These are phyloP conservation scores for Trametes cubensis DNA, from an alignment of 768 basidiomycete genomes.

Conservation along the genomic window DNA sequence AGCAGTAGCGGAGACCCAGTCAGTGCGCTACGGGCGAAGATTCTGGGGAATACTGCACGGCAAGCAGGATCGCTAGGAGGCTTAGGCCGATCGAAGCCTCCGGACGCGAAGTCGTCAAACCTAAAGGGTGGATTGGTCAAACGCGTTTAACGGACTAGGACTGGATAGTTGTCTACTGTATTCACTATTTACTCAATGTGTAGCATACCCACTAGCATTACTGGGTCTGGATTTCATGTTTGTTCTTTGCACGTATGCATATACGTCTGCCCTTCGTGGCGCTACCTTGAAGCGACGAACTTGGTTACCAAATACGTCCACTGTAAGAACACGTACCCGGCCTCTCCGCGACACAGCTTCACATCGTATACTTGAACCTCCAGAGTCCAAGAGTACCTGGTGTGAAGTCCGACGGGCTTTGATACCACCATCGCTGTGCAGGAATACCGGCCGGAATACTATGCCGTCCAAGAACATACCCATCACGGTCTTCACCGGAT, in stretches of 20 bases:
- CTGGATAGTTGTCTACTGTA: not conserved
- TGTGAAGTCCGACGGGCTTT: too few species aligned
- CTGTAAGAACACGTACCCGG: too few species aligned
- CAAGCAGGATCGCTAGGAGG: slow-evolving; percentile 24
- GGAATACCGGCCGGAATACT: too few species aligned
- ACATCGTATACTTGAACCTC: too few species aligned
- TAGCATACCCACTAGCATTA: not conserved
- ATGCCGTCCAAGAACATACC: slow-evolving; percentile 51
- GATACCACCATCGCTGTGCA: too few species aligned
- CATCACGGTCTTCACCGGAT: slow-evolving; percentile 95
- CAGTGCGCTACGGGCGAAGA: slow-evolving; percentile 51
- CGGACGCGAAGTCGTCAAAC: slow-evolving; percentile 19
- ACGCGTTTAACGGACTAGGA: slow-evolving; percentile 1
- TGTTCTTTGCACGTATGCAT: too few species aligned
- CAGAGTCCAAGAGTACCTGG: too few species aligned
- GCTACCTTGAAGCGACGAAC: not conserved
- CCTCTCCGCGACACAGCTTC: too few species aligned
- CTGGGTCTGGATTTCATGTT: not conserved
- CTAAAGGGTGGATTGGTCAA: slow-evolving; percentile 11
- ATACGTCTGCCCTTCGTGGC: too few species aligned
- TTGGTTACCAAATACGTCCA: not conserved
- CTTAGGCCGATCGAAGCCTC: slow-evolving; percentile 19
- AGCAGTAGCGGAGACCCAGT: slow-evolving; percentile 28
- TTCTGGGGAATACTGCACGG: slow-evolving; percentile 58
- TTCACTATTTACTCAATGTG: not conserved